Evolutionary conservation across 139 green algal species (phyloP), one percentile per base, ranked within the genome.

Genomic region (Eudorina sp.): DNA sequence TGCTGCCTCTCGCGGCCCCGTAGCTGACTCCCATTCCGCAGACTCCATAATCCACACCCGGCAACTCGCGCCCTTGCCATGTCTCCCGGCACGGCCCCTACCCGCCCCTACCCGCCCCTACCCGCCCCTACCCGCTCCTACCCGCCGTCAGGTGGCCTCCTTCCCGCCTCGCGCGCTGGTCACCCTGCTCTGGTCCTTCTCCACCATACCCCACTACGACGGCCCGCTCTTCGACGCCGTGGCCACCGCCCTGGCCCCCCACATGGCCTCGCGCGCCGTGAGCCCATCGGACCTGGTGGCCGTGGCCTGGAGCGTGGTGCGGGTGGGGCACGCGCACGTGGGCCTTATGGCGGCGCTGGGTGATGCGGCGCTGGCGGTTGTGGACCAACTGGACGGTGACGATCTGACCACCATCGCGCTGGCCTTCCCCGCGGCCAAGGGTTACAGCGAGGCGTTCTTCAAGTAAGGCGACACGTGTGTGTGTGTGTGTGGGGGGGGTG

Each of bases 161-260:
- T 85, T 88, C 60, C 75, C 75, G 0, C 60, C 73, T 3, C 74
- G 64, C 38, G 85, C 74, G 3, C 62, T 90, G 29, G 60, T 85
- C 11, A 75, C 77, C 29, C 60, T 90, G 19, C 60, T 87, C 3
- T 90, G 76, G 53, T 72, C 90, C 41, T 92, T 88, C 60, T 85
- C 81, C 40, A 34, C 62, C 25, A 40, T 73, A 3, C 73, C 73
- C 18, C 84, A 90, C 48, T 83, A 64, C 45, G 55, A 90, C 53
- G 13, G 3, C 4, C 45, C 31, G 27, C 85, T 92, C 13, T 77
- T 73, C 29, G 34, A 58, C 27, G 64, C 84, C 19, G 27, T 91
- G 3, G 70, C 66, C 9, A 29, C 45, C 0, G 62, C 45, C 18
- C 81, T 87, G 45, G 34, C 21, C 9, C 81, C 81, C 25, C 81